Evolutionary conservation across 306 rosid species (phyloP), one percentile per base, ranked within the genome.

Genomic region (Astragalus glycyphyllos): DNA sequence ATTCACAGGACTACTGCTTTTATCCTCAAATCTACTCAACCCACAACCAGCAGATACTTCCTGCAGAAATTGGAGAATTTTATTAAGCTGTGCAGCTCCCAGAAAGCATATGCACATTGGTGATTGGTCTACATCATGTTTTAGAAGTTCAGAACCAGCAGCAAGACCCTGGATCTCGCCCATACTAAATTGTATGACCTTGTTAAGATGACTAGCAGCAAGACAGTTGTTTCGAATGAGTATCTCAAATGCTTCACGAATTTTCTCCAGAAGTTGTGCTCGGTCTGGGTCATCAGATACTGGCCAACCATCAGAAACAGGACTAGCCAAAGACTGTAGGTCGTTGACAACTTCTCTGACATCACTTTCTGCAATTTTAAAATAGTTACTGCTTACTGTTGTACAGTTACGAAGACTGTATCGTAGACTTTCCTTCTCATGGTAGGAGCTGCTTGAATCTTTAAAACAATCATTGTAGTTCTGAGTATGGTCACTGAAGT

Each of bases 71-170:
- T 89, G 91, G 60, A 87, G 92, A 79, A 95, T 83, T 82, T 88
- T 95, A 86, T 79, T 77, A 55, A 95, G 96, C 81, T 84, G 91
- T 29, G 83, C 50, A 67, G 88, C 93, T 56, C 91, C 99, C 38
- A 95, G 73, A 84, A 95, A 91, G 96, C 93, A 95, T 76, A 95
- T 85, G 72, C 96, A 91, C 69, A 75, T 72, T 46, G 99, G 97
- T 44, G 96, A 73, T 82, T 79, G 99, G 48, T 89, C 89, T 45
- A 91, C 74, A 38, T 88, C 93, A 64, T 74, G 88, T 81, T 82
- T 87, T 58, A 86, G 82, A 86, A 91, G 91, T 82, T 79, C 91
- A 72, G 90, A 84, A 75, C 92, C 92, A 62, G 88, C 83, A 76
- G 85, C 79, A 75, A 78, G 77, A 72, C 89, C 83, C 77, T 86